Evolutionary conservation across 495 filamentous ascomycete genomes (phyloP).

Genomic region (Aspergillus coremiiformis): DNA sequence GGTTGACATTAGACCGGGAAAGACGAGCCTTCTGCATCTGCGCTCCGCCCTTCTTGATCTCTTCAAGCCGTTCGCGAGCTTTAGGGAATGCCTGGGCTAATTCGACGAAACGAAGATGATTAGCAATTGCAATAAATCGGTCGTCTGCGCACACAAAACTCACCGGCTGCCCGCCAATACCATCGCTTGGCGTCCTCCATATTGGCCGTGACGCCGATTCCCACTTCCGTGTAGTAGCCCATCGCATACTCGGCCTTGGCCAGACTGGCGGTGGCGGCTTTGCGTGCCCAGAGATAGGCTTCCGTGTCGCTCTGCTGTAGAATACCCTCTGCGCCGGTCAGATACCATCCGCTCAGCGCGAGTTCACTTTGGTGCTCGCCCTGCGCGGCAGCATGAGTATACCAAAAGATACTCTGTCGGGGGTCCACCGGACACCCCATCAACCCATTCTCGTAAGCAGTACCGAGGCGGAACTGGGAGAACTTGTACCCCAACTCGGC

Average conservation of each 20-base stretch:
- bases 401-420: conserved; percentile 81
- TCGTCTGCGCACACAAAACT: conserved; percentile 36
- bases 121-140: conserved; percentile 10
- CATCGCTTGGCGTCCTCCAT: conserved; percentile 93
- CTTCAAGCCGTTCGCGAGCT: conserved; percentile 83
- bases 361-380: conserved; percentile 93
- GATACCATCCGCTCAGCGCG: conserved; percentile 90
- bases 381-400: conserved; percentile 83
- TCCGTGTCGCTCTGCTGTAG: conserved; percentile 90
- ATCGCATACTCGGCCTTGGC: conserved; percentile 95
- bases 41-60: conserved; percentile 70
- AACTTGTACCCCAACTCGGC: conserved; percentile 89
- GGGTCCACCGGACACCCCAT: conserved; percentile 78
- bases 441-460: conserved; percentile 82
- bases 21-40: conserved; percentile 71
- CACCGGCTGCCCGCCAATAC: conserved; percentile 97
- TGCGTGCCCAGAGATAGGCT: conserved; percentile 94
- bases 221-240: conserved; percentile 95
- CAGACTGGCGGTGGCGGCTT: conserved; percentile 76
- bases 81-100: conserved; percentile 90
- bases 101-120: conserved; percentile 9
- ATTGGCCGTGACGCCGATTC: conserved; percentile 80
- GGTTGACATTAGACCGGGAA: conserved; percentile 73
- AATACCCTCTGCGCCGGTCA: conserved; percentile 83
- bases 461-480: conserved; percentile 83